phyloP scores from a whole-genome alignment of 208 protist genomes.

The Trypanosomatidae sp. region DNA sequence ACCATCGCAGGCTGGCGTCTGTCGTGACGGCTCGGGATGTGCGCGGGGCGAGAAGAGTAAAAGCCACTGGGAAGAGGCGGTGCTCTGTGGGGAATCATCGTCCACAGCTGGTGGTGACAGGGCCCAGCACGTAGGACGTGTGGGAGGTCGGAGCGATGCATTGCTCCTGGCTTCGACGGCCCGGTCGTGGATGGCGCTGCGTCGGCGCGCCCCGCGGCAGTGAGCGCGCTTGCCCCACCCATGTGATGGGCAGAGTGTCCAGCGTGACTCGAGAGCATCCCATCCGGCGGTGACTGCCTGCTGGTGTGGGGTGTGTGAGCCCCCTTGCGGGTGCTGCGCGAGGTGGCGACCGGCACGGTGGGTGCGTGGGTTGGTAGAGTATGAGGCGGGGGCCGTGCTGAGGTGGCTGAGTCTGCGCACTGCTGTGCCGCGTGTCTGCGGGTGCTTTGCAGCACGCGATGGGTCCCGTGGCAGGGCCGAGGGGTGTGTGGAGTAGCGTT shows the following conservation, averaged over 20 bases:
- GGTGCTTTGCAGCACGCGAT: too few species aligned
- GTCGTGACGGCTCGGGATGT: neutral
- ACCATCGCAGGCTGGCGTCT: neutral
- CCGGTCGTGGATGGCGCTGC: neutral
- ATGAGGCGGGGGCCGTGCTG: too few species aligned
- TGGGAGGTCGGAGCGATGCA: neutral
- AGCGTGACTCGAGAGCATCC: neutral
- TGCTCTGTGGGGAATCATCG: neutral
- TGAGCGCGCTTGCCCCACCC: neutral
- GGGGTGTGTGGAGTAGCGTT: too few species aligned
- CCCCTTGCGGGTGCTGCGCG: neutral
- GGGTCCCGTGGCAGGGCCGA: too few species aligned
- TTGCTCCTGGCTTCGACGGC: neutral
- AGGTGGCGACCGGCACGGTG: neutral
- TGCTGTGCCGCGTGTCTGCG: too few species aligned
- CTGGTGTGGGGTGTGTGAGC: neutral
- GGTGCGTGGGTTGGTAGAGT: neutral
- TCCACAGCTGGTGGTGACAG: neutral
- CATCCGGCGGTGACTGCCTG: neutral
- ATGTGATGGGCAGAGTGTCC: too few species aligned
- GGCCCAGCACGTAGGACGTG: neutral
- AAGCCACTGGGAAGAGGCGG: neutral
- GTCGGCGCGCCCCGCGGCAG: neutral
- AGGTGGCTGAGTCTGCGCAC: neutral
- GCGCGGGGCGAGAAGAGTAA: neutral